Evolutionary conservation across 768 basidiomycete species (phyloP).

Genomic region (Leucosporidium scottii): DNA sequence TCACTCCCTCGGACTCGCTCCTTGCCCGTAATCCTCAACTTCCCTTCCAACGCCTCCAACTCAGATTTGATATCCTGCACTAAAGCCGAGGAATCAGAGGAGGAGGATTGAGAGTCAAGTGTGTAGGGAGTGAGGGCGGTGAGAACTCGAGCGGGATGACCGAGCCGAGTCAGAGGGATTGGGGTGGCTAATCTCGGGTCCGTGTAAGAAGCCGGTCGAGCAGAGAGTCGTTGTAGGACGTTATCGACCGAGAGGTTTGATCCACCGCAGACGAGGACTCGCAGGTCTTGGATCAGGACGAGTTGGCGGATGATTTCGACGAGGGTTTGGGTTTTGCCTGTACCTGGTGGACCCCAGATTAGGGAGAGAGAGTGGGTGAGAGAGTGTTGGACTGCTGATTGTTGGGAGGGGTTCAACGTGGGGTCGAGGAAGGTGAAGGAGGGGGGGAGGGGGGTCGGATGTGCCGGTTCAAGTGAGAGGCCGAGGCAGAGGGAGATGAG

Average conservation of each 20-base stretch:
- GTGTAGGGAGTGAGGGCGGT: constrained; percentile 46
- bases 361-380: constrained; percentile 68
- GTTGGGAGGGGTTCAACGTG: constrained; percentile 73
- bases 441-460: constrained; percentile 36
- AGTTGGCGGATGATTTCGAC: constrained; percentile 88
- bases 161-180: constrained; percentile 65
- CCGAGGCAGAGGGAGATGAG: constrained; percentile 67
- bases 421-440: constrained; percentile 64
- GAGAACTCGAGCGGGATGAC: constrained; percentile 91
- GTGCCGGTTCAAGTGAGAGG: constrained; percentile 43
- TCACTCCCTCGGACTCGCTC: constrained; percentile 56
- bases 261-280: constrained; percentile 82
- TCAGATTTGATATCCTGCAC: constrained; percentile 85
- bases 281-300: constrained; percentile 41
- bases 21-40: constrained; percentile 61
- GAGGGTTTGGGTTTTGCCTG: constrained; percentile 88
- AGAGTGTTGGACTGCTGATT: constrained; percentile 73
- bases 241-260: constrained; percentile 95
- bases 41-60: constrained; percentile 59
- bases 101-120: constrained; percentile 43
- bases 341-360: constrained; percentile 94
- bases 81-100: constrained; percentile 57
- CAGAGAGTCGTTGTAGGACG: constrained; percentile 68
- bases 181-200: neutral
- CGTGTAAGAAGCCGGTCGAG: constrained; percentile 29